Conservation (phyloP, 2,329 filamentous ascomycete species). For the Thielaviopsis ethacetica region DNA sequence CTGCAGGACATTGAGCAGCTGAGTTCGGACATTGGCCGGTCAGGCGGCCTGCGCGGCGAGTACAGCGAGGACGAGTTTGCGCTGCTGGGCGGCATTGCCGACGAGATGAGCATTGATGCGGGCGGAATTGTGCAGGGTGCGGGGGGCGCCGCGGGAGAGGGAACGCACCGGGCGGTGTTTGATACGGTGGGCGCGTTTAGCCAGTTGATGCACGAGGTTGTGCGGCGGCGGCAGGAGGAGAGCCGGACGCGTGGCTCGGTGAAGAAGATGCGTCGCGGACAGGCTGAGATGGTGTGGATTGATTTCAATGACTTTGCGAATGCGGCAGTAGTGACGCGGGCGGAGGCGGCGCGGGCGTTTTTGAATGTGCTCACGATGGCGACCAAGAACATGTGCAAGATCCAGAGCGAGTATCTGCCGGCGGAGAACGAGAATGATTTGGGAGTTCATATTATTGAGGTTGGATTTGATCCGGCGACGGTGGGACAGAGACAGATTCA, state of each 20-base stretch:
- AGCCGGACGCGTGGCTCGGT: neutral
- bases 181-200: neutral
- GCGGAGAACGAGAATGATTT: conserved; percentile 14
- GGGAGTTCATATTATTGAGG: conserved; percentile 8
- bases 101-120: neutral
- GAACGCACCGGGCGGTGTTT: neutral
- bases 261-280: neutral
- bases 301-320: conserved; percentile 54
- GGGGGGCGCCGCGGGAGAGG: neutral
- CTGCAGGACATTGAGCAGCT: conserved; percentile 10
- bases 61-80: conserved; percentile 1
- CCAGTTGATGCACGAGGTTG: neutral
- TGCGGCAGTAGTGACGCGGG: conserved; percentile 32
- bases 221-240: neutral
- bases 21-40: conserved; percentile 1
- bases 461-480: conserved; percentile 2
- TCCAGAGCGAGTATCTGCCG: conserved; percentile 19
- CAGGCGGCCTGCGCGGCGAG: too few species aligned
- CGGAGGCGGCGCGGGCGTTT: conserved; percentile 59
- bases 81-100: neutral
- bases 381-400: conserved; percentile 48
- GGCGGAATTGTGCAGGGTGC: too few species aligned
- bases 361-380: conserved; percentile 57
- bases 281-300: conserved; percentile 26
- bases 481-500: neutral